Base-by-base conservation (phyloP, 495 filamentous ascomycete genomes). In the Penicillium verhagenii region DNA sequence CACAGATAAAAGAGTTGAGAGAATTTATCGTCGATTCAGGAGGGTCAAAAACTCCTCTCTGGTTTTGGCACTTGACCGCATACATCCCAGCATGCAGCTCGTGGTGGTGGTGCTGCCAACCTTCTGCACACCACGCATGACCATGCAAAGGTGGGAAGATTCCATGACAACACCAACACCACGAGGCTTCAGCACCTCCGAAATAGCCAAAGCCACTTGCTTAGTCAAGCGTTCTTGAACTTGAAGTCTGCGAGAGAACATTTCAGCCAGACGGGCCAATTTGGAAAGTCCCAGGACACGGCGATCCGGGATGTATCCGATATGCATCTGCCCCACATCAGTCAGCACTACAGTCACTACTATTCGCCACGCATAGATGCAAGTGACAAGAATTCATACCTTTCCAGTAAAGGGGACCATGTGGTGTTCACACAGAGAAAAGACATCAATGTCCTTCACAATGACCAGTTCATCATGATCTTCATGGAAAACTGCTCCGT, bases 101-200 rank as follows among this genome's bases (percentile, higher is more conserved):
- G 94, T 97, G 24, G 91, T 93, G 10, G 95, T 97, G 13, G 79
- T 89, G 42, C 88, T 86, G 39, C 82, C 83, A 6, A 90, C 89
- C 78, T 99, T 97, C 68, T 96, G 82, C 23, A 97, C 91, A 1
- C 92, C 92, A 20, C 92, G 81, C 90, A 94, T 94, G 9, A 96
- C 93, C 92, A 97, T 97, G 78, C 94, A 97, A n/a, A 97, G 79
- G 75, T 98, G 94, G 60, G 86, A 90, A 26, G 90, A 93, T 65
- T 98, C 95, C 88, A 97, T 96, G 45, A 98, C 92, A 8, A 98
- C 92, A 20, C 88, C 93, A 4, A 98, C 93, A 37, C 95, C 94
- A 4, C 71, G 66, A n/a, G 94, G 94, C 75, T 92, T 87, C 18
- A 97, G 79, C 4, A 97, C 84, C 65, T 97, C 92, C 57, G 90